Conservation (phyloP, 2,329 filamentous ascomycete species). For the Tolypocladium cylindrosporum region DNA sequence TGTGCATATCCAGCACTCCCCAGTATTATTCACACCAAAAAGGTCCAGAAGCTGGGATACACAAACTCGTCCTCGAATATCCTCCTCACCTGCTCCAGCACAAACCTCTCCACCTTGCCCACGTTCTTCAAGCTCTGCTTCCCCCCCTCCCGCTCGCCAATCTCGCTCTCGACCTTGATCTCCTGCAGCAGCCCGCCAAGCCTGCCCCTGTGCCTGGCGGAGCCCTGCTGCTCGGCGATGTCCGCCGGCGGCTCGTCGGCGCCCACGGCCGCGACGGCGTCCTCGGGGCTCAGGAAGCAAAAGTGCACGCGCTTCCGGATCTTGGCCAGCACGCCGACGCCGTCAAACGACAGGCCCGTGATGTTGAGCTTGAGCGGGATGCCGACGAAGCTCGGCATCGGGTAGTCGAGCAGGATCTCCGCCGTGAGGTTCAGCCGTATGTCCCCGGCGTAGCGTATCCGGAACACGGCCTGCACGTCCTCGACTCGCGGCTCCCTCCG, state of each 20-base stretch:
- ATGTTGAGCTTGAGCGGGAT: constrained; percentile 93
- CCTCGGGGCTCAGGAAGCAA: constrained; percentile 87
- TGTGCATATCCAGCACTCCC: not conserved
- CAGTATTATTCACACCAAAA: constrained; percentile 56
- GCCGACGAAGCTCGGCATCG: constrained; percentile 95
- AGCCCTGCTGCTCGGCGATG: constrained; percentile 7
- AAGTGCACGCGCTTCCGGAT: constrained; percentile 86
- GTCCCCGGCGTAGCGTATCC: constrained; percentile 81
- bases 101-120: constrained; percentile 95
- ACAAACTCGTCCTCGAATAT: constrained; percentile 99
- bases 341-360: constrained; percentile 89
- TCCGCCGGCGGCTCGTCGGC: constrained; percentile 26
- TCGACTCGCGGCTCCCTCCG: constrained; percentile 64
- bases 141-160: constrained; percentile 80
- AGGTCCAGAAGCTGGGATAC: constrained; percentile 97
- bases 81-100: constrained; percentile 87
- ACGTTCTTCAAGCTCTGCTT: constrained; percentile 98
- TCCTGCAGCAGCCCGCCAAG: constrained; percentile 79
- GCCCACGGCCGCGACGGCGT: constrained; percentile 65
- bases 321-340: constrained; percentile 83
- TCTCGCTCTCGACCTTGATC: constrained; percentile 94
- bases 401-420: constrained; percentile 93
- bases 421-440: constrained; percentile 82
- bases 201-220: constrained; percentile 17
- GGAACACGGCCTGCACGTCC: constrained; percentile 86